phyloP scores from a whole-genome alignment of 257 asterid species.

The Nicotiana benthamiana region DNA sequence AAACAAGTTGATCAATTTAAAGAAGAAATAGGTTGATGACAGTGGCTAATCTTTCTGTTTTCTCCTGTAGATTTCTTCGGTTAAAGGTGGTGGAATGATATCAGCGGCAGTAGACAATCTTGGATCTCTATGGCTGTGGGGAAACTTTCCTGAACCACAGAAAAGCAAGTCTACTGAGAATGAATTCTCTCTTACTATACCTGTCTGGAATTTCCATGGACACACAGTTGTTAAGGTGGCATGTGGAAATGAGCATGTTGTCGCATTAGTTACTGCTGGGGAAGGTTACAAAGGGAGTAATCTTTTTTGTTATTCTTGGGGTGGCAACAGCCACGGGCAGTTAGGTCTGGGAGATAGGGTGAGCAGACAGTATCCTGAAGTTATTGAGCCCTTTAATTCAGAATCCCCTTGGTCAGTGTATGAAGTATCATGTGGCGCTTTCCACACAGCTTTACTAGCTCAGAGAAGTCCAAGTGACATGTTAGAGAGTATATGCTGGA shows the following conservation, averaged over 20 bases:
- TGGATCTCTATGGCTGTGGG: slow-evolving; percentile 92
- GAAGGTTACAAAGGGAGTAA: slow-evolving; percentile 51
- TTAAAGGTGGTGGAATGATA: slow-evolving; percentile 93
- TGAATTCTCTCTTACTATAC: slow-evolving; percentile 39
- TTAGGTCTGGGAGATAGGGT: slow-evolving; percentile 78
- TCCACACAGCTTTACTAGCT: slow-evolving; percentile 69
- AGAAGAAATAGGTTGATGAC: not conserved
- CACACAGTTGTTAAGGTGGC: slow-evolving; percentile 83
- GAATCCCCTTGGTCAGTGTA: slow-evolving; percentile 65
- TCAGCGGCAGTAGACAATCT: slow-evolving; percentile 70
- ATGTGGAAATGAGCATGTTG: slow-evolving; percentile 83
- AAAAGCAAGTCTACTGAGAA: slow-evolving; percentile 27
- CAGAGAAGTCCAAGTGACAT: slow-evolving; percentile 36
- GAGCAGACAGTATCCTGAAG: slow-evolving; percentile 51
- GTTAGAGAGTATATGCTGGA: slow-evolving; percentile 70
- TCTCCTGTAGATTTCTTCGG: slow-evolving; percentile 50
- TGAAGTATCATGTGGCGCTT: slow-evolving; percentile 78
- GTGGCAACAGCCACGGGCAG: slow-evolving; percentile 76
- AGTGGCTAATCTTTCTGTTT: not conserved
- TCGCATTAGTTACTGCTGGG: slow-evolving; percentile 69
- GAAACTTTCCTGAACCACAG: slow-evolving; percentile 61
- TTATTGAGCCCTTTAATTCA: slow-evolving; percentile 37
- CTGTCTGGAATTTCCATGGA: slow-evolving; percentile 75
- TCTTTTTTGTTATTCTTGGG: slow-evolving; percentile 82
- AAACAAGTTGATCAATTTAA: not conserved